Base-by-base conservation (phyloP, 768 basidiomycete species). In the Panaeolus papilionaceus region DNA sequence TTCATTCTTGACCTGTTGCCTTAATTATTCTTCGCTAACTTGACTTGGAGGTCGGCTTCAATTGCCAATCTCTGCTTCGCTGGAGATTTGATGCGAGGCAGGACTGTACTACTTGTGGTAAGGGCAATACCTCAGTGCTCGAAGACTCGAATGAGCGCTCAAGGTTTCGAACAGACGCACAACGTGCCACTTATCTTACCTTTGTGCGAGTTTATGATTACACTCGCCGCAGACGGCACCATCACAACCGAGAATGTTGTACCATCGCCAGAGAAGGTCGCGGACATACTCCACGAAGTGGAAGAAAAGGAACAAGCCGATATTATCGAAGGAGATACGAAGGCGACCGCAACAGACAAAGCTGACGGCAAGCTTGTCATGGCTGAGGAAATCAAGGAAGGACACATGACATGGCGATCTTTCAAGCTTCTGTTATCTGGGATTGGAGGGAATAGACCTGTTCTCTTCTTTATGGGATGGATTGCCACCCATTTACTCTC, bases 71-170 rank as follows among this genome's bases (percentile, higher is more conserved):
- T 92, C 62, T 95, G 93, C 72, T 82, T 98, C 54, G 83, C 84
- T 66, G 95, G 95, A 16, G 88, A 91, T 44, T 79, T 96, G 47
- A 83, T 94, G 74, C 77, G 80, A 26, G 88, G 86, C 12, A 85
- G 95, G 61, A 96, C 95, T 0, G 80, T 95, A 64, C 84, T 97
- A 58, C 83, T 98, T 37, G 94, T 96, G 45, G 86, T 86, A 70
- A 65, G 81, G 81, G 73, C 5, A 10, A 10, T 75, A 2, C 33
- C 20, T 62, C 18, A 42, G 33, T 61, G 49, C 26, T 39, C 39
- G 44, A 28, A 23, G 8, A 47, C 8, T 2, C n/a, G 12, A 47
- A 18, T 47, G 9, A 33, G 33, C 33, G 33, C 33, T 33, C 16
- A 11, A 42, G 1, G 8, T 20, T 18, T n/a, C 8, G 37, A 9